Percentiles rank a stretch among this genome's conserved stretches.
Evolutionary conservation across 805 yeast species (phyloP).

Genomic region (Wickerhamiella dianesei): DNA sequence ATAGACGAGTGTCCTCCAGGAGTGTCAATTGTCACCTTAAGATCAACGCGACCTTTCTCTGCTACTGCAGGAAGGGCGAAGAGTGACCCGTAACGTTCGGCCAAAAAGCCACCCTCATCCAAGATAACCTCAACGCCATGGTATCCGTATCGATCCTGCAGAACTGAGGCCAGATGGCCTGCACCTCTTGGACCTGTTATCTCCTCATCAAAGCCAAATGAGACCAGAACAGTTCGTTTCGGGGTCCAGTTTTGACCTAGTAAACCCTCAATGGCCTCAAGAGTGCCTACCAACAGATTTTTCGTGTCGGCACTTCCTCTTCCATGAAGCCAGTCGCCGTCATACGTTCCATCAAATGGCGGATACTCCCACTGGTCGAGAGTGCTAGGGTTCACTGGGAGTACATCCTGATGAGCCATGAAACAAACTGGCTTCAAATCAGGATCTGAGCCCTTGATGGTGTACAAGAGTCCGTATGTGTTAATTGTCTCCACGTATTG

Average conservation of each 20-base stretch:
- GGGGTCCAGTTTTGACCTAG: constrained; percentile 42
- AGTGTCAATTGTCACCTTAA: constrained; percentile 37
- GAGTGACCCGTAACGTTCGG: constrained; percentile 32
- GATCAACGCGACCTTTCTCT: constrained; percentile 48
- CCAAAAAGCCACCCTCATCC: constrained; percentile 52
- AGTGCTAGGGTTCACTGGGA: constrained; percentile 52
- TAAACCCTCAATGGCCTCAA: constrained; percentile 51
- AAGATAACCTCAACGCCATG: constrained; percentile 51
- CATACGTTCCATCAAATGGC: constrained; percentile 56
- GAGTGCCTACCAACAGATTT: constrained; percentile 47
- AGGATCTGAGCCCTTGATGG: constrained; percentile 46
- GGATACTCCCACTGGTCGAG: constrained; percentile 48
- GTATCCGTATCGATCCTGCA: constrained; percentile 44
- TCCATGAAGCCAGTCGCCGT: constrained; percentile 57
- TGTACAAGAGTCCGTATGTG: constrained; percentile 47
- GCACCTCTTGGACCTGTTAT: constrained; percentile 55
- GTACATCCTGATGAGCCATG: constrained; percentile 72
- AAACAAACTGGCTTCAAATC: constrained; percentile 51
- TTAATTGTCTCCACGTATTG: constrained; percentile 40
- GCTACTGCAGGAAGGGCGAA: constrained; percentile 45
- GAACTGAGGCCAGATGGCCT: constrained; percentile 31
- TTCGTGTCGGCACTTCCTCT: constrained; percentile 74
- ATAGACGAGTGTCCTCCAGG: constrained; percentile 71
- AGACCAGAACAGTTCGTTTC: constrained; percentile 45
- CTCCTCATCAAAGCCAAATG: constrained; percentile 78